A percentile compares a stretch with the other conserved stretches of the same genome.
Conservation (phyloP, 306 rosid genomes). For the Cicer yamashitae region DNA sequence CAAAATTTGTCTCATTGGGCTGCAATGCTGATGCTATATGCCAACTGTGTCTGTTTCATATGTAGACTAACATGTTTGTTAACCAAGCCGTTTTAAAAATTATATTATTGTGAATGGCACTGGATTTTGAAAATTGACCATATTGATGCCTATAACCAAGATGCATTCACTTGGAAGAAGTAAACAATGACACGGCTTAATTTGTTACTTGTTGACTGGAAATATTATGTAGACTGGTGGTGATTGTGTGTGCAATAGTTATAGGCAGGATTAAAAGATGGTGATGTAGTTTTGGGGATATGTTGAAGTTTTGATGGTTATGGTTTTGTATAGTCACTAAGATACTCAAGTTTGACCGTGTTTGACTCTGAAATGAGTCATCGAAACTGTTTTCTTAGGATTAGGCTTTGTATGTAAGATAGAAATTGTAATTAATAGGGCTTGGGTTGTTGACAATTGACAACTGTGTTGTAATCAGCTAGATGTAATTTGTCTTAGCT, state of each 20-base stretch:
- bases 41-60: constrained; percentile 29
- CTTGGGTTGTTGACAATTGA: constrained; percentile 22
- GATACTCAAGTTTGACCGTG: constrained; percentile 15
- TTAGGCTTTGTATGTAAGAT: constrained; percentile 29
- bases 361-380: constrained; percentile 35
- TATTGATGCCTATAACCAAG: constrained; percentile 27
- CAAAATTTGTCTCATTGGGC: constrained; percentile 24
- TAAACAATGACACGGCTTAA: constrained; percentile 18
- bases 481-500: constrained; percentile 39
- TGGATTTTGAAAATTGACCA: constrained; percentile 27
- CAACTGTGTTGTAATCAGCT: constrained; percentile 34
- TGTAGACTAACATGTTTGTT: constrained; percentile 26
- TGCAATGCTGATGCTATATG: constrained; percentile 13
- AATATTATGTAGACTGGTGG: constrained; percentile 18
- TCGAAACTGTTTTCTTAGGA: constrained; percentile 20
- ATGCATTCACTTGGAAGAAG: constrained; percentile 12
- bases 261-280: constrained; percentile 11
- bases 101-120: background rate
- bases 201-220: constrained; percentile 4
- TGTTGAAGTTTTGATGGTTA: constrained; percentile 13
- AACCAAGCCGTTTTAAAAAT: constrained; percentile 7
- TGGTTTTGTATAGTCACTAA: constrained; percentile 18
- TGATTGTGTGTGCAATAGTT: constrained; percentile 19
- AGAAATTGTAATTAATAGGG: constrained; percentile 37
- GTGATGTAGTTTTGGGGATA: constrained; percentile 29